Evolutionary conservation across 2,329 filamentous ascomycete species (phyloP).

Genomic region (Diaporthe batatas): DNA sequence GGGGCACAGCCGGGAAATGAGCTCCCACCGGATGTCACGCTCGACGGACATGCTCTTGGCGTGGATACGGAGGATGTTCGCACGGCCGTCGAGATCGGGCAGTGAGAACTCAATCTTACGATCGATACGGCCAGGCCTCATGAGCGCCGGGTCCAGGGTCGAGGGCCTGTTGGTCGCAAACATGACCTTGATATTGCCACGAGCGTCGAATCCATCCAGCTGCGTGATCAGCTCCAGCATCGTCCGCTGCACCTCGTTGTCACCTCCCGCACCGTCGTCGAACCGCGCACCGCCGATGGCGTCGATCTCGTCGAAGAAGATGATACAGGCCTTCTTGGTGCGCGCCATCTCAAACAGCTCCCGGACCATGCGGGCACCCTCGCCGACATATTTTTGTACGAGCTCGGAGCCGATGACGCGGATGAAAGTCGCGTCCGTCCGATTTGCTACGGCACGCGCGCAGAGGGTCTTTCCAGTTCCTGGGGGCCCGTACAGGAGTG

Average conservation of each 20-base stretch:
- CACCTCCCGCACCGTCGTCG: conserved; percentile 94
- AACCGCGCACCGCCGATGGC: conserved; percentile 96
- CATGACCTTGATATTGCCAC: conserved; percentile 99
- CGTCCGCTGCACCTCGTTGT: conserved; percentile 97
- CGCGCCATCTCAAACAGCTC: conserved; percentile 99
- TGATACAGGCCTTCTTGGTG: conserved; percentile 99
- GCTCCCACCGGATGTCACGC: conserved; percentile 98
- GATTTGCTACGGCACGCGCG: conserved; percentile 95
- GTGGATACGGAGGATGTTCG: conserved; percentile 97
- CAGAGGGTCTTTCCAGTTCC: conserved; percentile 99
- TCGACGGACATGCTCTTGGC: conserved; percentile 99
- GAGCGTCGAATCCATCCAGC: conserved; percentile 93
- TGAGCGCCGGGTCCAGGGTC: conserved; percentile 94
- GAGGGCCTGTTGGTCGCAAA: conserved; percentile 98
- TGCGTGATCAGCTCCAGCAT: conserved; percentile 99
- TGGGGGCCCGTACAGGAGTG: conserved; percentile 94
- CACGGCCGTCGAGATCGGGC: conserved; percentile 95
- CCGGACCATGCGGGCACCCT: conserved; percentile 97
- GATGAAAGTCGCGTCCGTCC: conserved; percentile 98
- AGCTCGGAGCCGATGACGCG: conserved; percentile 97
- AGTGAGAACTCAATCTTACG: conserved; percentile 99
- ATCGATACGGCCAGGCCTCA: conserved; percentile 97
- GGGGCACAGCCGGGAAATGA: conserved; percentile 96
- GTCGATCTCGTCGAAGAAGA: conserved; percentile 99
- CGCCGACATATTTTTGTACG: conserved; percentile 98